Conservation (phyloP, 306 rosid species). For the Prunus kanzakura region DNA sequence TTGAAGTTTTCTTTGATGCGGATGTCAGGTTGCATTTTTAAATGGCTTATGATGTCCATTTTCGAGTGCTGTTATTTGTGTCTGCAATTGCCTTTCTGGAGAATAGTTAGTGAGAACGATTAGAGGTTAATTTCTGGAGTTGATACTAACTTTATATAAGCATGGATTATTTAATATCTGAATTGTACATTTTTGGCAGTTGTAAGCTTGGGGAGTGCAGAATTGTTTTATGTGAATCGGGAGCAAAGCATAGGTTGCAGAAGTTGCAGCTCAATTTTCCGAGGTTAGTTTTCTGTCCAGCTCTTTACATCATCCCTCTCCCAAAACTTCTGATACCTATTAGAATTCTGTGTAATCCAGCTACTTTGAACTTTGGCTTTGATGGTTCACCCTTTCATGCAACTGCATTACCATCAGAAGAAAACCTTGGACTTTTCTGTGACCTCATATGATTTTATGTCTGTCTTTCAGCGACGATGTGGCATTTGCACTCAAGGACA, state of each 20-base stretch:
- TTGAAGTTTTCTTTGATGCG: background rate
- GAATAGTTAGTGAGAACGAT: background rate
- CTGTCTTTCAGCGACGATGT: slow-evolving; percentile 48
- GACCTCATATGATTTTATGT: background rate
- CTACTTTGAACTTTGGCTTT: background rate
- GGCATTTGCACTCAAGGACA: slow-evolving; percentile 75
- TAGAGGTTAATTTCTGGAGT: background rate
- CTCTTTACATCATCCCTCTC: too few relatives aligned
- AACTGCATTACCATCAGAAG: background rate
- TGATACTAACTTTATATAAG: background rate
- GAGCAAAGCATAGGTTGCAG: slow-evolving; percentile 81
- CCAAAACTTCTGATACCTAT: too few relatives aligned
- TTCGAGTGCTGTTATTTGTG: background rate
- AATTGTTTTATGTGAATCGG: slow-evolving; percentile 80
- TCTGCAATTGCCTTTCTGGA: background rate
- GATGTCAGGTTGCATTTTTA: background rate
- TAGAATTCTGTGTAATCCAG: too few relatives aligned
- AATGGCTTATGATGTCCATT: background rate
- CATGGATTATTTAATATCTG: background rate
- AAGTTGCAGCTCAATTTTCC: slow-evolving; percentile 91
- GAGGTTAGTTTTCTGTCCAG: slow-evolving; percentile 44
- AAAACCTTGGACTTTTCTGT: background rate
- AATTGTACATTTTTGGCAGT: slow-evolving; percentile 35
- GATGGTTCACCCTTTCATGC: background rate
- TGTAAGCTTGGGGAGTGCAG: slow-evolving; percentile 88